phyloP scores from a whole-genome alignment of 2,329 filamentous ascomycete species.

The Gliomastix tumulicola region DNA sequence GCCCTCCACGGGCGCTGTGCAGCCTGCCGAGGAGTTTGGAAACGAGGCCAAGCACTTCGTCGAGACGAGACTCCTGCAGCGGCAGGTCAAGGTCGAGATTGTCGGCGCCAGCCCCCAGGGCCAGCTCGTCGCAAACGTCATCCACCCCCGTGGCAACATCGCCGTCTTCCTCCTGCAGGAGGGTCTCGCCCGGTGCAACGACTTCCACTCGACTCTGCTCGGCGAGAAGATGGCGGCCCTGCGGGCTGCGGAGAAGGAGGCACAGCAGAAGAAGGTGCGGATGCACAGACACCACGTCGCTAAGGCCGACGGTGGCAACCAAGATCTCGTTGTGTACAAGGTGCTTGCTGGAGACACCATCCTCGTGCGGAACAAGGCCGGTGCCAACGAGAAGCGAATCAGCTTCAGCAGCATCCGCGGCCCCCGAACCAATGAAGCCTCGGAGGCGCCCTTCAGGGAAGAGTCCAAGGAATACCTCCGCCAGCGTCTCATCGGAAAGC shows the following conservation, averaged over 20 bases:
- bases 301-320: conserved; percentile 58
- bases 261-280: conserved; percentile 69
- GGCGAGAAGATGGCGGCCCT: conserved; percentile 82
- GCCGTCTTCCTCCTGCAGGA: conserved; percentile 84
- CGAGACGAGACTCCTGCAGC: conserved; percentile 78
- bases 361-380: conserved; percentile 76
- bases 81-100: conserved; percentile 74
- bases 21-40: conserved; percentile 82
- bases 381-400: conserved; percentile 76
- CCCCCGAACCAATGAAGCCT: conserved; percentile 80
- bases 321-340: conserved; percentile 78
- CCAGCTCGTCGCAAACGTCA: conserved; percentile 79
- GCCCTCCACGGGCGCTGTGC: conserved; percentile 68
- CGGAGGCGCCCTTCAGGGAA: conserved; percentile 80
- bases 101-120: conserved; percentile 85
- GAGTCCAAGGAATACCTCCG: conserved; percentile 95
- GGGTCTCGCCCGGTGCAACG: conserved; percentile 85
- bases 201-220: conserved; percentile 90
- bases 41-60: conserved; percentile 86
- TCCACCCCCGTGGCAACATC: conserved; percentile 89
- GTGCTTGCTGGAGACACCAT: conserved; percentile 86
- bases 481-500: conserved; percentile 92
- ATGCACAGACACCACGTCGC: conserved; percentile 76
- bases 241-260: conserved; percentile 78
- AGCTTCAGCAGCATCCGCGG: conserved; percentile 90